Evolutionary conservation across 2,329 filamentous ascomycete species (phyloP).

Genomic region (Diaporthe citriasiana): DNA sequence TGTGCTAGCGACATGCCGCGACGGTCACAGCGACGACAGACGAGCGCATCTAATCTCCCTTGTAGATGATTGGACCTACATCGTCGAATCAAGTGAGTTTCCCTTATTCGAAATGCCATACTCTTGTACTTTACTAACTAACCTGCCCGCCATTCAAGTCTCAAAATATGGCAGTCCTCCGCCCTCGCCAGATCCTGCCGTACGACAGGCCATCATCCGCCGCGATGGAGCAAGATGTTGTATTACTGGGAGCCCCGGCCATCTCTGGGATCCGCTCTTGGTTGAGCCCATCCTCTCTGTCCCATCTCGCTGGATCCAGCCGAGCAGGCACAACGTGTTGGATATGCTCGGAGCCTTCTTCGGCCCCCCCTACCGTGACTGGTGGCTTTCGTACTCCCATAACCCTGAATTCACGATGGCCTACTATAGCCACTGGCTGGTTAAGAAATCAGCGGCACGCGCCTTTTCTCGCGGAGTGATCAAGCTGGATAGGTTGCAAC

Average conservation of each 20-base stretch:
- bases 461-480: not conserved
- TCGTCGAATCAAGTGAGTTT: not conserved
- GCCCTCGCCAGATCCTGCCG: not conserved
- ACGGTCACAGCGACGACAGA: not conserved
- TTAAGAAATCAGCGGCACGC: not conserved
- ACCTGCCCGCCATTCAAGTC: not conserved
- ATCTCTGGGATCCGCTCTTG: not conserved
- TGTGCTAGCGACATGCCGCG: not conserved
- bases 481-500: not conserved
- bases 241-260: not conserved
- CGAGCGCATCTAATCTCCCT: not conserved
- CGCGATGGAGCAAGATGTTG: not conserved
- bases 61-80: not conserved
- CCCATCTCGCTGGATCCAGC: not conserved
- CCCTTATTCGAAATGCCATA: not conserved
- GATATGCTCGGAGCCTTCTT: conserved; percentile 5
- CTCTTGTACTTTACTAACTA: not conserved
- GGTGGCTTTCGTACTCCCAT: not conserved
- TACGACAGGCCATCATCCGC: not conserved
- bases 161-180: not conserved
- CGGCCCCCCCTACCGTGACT: not conserved
- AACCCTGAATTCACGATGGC: not conserved
- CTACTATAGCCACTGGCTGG: not conserved
- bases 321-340: not conserved
- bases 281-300: not conserved